Evolutionary conservation across 768 basidiomycete species (phyloP).

Genomic region (Suillus occidentalis): DNA sequence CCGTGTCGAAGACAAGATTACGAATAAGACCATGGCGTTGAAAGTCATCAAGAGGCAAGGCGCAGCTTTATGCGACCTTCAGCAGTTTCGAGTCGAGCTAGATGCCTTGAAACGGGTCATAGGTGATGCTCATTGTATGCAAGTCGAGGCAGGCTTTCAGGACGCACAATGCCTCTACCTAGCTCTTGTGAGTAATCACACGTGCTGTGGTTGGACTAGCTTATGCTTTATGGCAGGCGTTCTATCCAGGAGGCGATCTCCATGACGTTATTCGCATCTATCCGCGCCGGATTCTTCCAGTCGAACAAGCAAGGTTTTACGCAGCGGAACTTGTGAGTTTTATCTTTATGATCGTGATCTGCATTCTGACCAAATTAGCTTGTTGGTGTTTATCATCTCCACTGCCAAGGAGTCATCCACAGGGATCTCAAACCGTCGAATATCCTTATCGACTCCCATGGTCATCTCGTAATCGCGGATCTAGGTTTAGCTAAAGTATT

Average conservation of each 20-base stretch:
- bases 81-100: constrained; percentile 4
- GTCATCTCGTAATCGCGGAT: constrained; percentile 57
- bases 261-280: constrained; percentile 4
- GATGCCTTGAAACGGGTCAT: constrained; percentile 8
- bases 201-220: neutral
- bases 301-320: constrained; percentile 8
- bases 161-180: constrained; percentile 14
- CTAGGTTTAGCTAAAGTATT: constrained; percentile 53
- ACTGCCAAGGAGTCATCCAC: constrained; percentile 64
- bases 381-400: constrained; percentile 42
- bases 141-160: constrained; percentile 15
- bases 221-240: neutral
- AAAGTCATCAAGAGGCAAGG: constrained; percentile 13
- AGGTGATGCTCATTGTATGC: constrained; percentile 10
- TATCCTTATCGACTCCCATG: constrained; percentile 51
- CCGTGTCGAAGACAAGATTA: constrained; percentile 9
- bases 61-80: neutral
- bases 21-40: constrained; percentile 7
- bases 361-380: constrained; percentile 13
- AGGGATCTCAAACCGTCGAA: constrained; percentile 71
- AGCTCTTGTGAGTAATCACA: constrained; percentile 11
- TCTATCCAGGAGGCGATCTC: constrained; percentile 13
- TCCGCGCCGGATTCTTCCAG: neutral
- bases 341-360: neutral
- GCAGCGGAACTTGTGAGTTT: constrained; percentile 13